Conservation (phyloP, 495 filamentous ascomycete genomes). For the Aspergillus egyptiacus region DNA sequence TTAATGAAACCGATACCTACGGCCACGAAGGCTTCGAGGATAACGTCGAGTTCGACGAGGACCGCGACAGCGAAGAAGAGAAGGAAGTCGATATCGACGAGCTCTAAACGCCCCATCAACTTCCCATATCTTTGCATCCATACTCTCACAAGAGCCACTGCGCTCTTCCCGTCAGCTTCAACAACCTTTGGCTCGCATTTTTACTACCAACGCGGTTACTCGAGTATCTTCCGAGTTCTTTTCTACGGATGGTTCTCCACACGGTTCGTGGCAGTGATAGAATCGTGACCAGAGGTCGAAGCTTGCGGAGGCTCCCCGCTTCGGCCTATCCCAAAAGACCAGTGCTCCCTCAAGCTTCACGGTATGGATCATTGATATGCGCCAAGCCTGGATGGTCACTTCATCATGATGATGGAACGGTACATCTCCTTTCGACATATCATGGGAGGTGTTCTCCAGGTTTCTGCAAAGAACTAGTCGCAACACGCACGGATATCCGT, state of each 20-base stretch:
- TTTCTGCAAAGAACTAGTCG: slow-evolving; percentile 31
- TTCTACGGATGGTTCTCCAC: slow-evolving; percentile 1
- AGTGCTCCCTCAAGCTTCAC: slow-evolving; percentile 15
- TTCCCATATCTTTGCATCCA: slow-evolving; percentile 26
- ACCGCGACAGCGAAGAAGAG: slow-evolving; percentile 51
- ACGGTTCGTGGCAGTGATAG: neutral
- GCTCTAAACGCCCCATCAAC: slow-evolving; percentile 36
- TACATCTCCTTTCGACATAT: slow-evolving; percentile 11
- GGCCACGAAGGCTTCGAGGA: slow-evolving; percentile 55
- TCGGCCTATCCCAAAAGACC: slow-evolving; percentile 11
- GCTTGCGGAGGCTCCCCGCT: slow-evolving; percentile 13
- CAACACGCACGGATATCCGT: slow-evolving; percentile 26
- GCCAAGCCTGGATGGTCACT: slow-evolving; percentile 4
- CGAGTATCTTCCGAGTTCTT: no score
- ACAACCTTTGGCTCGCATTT: slow-evolving; percentile 18
- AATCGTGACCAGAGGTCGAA: slow-evolving; percentile 10
- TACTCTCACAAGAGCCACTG: slow-evolving; percentile 34
- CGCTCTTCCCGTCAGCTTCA: slow-evolving; percentile 26
- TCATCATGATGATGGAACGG: slow-evolving; percentile 12
- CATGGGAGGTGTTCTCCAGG: slow-evolving; percentile 16
- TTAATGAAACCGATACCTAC: slow-evolving; percentile 98
- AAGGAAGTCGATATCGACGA: slow-evolving; percentile 58
- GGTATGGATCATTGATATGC: slow-evolving; percentile 27
- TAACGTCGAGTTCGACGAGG: slow-evolving; percentile 57
- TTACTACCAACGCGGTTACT: slow-evolving; percentile 14